Evolutionary conservation across 2,329 filamentous ascomycete species (phyloP), one percentile per base, ranked within the genome.

Genomic region (Trichoderma gracile): DNA sequence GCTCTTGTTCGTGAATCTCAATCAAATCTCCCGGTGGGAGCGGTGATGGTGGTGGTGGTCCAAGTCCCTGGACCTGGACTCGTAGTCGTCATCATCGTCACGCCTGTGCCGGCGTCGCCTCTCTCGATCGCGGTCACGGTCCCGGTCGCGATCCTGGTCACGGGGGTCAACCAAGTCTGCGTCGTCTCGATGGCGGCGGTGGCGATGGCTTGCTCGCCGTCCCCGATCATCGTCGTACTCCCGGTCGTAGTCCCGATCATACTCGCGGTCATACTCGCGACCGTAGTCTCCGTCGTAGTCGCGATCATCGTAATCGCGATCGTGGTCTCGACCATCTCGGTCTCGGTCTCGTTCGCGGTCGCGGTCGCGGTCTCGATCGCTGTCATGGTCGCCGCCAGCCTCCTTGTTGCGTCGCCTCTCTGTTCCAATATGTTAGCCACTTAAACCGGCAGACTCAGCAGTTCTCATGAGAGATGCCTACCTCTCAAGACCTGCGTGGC

Each of bases 401-500:
- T 73, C 67, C 46, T 73, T 73, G 65, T 74, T 74, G 25, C 74
- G 72, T 55, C 74, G 73, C 60, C 73, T 72, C 66, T 77, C 73
- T 66, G 54, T 59, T 47, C 53, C 7, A n/a, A 17, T 47, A 6
- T 33, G 42, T 33, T 23, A 45, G 21, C 1, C 9, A 33, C 25
- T 15, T 19, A 1, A 9, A 40, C 10, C 14, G 17, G 21, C 23
- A 30, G 6, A 1, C 19, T n/a, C 15, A 17, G 30, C 6, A 30
- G 3, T 43, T 2, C 25, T 15, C 17, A 7, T 21, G 5, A 17
- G 14, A 2, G 67, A 75, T 2, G 45, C 12, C 84, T 80, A 92
- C 90, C 90, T 86, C 93, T 85, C 67, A 97, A 86, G 72, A 92
- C 86, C 68, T 89, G 87, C 10, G 94, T 97, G 55, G 89, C 89